A percentile compares a stretch with the other conserved stretches of the same genome.
Evolutionary conservation across 495 filamentous ascomycete species (phyloP).

Genomic region (Aspergillus diversus): DNA sequence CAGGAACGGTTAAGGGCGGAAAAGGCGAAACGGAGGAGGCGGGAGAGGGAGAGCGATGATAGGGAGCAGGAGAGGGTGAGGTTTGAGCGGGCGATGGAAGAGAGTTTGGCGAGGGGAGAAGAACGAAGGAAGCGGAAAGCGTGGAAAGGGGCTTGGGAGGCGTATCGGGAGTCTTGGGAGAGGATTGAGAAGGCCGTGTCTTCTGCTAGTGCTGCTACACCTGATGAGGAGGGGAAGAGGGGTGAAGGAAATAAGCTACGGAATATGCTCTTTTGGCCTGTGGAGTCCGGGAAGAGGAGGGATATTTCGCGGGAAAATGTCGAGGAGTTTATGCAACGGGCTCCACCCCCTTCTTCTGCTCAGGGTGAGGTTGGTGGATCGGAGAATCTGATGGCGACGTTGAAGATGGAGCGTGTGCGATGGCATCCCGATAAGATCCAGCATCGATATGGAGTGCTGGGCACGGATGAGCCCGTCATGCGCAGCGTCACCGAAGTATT

Average conservation of each 20-base stretch:
- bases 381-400: slow-evolving; percentile 52
- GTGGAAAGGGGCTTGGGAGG: slow-evolving; percentile 61
- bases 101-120: slow-evolving; percentile 54
- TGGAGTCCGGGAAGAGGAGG: slow-evolving; percentile 59
- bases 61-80: slow-evolving; percentile 34
- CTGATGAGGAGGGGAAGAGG: slow-evolving; percentile 7
- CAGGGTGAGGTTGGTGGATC: not conserved
- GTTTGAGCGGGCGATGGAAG: slow-evolving; percentile 53
- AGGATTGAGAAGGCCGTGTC: slow-evolving; percentile 44
- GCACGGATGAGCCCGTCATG: slow-evolving; percentile 67
- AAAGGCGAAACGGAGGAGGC: slow-evolving; percentile 46
- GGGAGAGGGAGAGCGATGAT: slow-evolving; percentile 43
- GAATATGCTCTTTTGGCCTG: slow-evolving; percentile 78
- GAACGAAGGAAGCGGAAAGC: slow-evolving; percentile 52
- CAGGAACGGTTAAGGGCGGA: slow-evolving; percentile 65
- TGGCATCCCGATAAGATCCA: slow-evolving; percentile 99
- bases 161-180: slow-evolving; percentile 68
- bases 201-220: not conserved
- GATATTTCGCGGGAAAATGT: slow-evolving; percentile 67
- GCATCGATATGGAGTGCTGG: slow-evolving; percentile 74
- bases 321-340: slow-evolving; percentile 64
- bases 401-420: slow-evolving; percentile 85
- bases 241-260: slow-evolving; percentile 25
- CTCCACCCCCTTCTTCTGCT: slow-evolving; percentile 29
- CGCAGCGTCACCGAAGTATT: slow-evolving; percentile 88